Conservation (phyloP, 257 asterid genomes). For the Penstemon barbatus region DNA sequence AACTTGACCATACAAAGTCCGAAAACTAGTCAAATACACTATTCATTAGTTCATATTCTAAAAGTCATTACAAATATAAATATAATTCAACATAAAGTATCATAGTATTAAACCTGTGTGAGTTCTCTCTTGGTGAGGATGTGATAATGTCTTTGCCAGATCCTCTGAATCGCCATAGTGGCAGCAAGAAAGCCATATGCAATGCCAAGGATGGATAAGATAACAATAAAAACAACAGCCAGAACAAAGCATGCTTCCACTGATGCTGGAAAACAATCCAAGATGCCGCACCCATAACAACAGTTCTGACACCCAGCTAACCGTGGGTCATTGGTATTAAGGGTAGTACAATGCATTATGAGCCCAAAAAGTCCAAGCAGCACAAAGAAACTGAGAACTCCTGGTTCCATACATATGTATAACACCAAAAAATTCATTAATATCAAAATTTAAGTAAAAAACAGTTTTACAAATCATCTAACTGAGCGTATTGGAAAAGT, state of each 20-base stretch:
- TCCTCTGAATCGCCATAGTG: slow-evolving; percentile 61
- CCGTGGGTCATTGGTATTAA: slow-evolving; percentile 42
- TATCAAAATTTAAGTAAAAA: background rate
- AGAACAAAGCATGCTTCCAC: slow-evolving; percentile 58
- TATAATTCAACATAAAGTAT: background rate
- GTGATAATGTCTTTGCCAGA: slow-evolving; percentile 64
- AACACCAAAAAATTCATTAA: slow-evolving; percentile 13
- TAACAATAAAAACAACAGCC: slow-evolving; percentile 44
- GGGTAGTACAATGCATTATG: slow-evolving; percentile 46
- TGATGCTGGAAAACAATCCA: slow-evolving; percentile 63
- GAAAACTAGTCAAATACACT: too few species aligned
- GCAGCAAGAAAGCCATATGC: slow-evolving; percentile 62
- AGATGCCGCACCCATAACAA: slow-evolving; percentile 59
- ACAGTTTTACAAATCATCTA: too few species aligned
- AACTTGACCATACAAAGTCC: too few species aligned
- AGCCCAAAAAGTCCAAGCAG: slow-evolving; percentile 53
- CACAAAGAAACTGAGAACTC: slow-evolving; percentile 52
- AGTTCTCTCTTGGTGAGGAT: slow-evolving; percentile 62
- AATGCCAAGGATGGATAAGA: slow-evolving; percentile 59
- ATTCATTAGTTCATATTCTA: background rate
- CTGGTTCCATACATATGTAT: slow-evolving; percentile 35
- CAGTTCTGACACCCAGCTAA: slow-evolving; percentile 63
- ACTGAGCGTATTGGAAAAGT: too few species aligned
- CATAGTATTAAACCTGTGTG: slow-evolving; percentile 38
- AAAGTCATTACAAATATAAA: background rate